Base-by-base conservation (phyloP, 805 yeast species). In the Wickerhamomyces rabaulensis region DNA sequence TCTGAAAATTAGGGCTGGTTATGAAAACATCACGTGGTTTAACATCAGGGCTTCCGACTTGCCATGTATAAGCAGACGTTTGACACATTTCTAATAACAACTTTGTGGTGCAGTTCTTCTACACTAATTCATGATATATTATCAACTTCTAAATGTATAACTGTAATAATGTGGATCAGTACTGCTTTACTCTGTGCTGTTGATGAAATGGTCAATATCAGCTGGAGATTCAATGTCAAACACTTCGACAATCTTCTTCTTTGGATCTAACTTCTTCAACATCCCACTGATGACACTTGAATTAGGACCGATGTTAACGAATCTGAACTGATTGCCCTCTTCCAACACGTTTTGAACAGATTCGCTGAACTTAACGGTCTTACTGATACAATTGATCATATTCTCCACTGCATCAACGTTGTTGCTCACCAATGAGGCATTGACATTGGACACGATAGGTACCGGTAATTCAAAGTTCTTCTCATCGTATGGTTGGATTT, bases 331-430 rank as follows among this genome's bases (percentile, higher is more conserved):
- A 2, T 40, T 25, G 6, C 40, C 41, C 7, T 26, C 33, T 15
- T 39, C 16, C n/a, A 52, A 4, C 15, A 51, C 36, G 2, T 39
- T 48, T 36, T 66, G 60, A 47, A 73, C 58, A 2, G 74, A 64
- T 36, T 60, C 49, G 29, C 62, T 61, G 70, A 78, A 75, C 45
- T 63, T 64, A 6, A 75, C 80, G 0, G 79, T 75, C n/a, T 54
- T 54, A 16, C 71, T 66, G 51, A 69, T 72, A n/a, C 65, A 69
- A 6, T 52, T 47, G n/a, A 74, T 62, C 13, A 74, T 67, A 19
- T 67, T 63, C 12, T 49, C 54, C 7, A 69, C 43, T 3, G 68
- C 61, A 16, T 52, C 55, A n/a, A 54, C 50, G 21, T 55, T 54
- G 17, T 55, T 61, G 3, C 33, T 31, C 1, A 62, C 49, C 2